Conservation (phyloP, 257 asterid genomes). For the Primulina huaijiensis region DNA sequence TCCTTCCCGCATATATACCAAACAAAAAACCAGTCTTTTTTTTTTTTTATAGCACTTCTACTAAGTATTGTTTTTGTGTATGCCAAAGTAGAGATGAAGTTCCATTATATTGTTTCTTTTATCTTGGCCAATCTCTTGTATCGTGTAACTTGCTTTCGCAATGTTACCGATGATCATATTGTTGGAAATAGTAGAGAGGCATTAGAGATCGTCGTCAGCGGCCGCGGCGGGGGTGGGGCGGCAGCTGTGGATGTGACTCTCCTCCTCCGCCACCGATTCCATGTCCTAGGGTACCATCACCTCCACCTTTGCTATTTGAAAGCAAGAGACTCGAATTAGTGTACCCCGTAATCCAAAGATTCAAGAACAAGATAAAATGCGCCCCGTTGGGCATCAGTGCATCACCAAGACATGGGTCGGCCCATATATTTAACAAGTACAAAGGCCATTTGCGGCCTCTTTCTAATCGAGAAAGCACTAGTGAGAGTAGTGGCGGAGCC, state of each 20-base stretch:
- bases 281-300: neutral
- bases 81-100: neutral
- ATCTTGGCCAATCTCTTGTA: neutral
- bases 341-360: conserved; percentile 27
- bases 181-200: conserved; percentile 20
- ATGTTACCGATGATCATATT: neutral
- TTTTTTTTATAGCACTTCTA: too few species aligned
- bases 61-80: neutral
- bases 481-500: too few species aligned
- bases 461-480: neutral
- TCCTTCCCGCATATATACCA: too few species aligned
- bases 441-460: conserved; percentile 30
- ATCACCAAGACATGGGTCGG: conserved; percentile 29
- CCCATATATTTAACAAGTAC: conserved; percentile 25
- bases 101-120: neutral
- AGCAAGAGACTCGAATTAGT: conserved; percentile 27
- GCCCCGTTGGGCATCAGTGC: conserved; percentile 27
- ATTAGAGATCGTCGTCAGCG: conserved; percentile 26
- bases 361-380: conserved; percentile 20
- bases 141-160: conserved; percentile 9
- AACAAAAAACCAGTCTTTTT: too few species aligned
- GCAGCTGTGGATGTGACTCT: neutral
- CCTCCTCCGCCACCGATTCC: conserved; percentile 6
- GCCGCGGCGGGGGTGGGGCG: conserved; percentile 9
- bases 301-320: conserved; percentile 8